These are phyloP conservation scores for Scutellaria barbata DNA, from an alignment of 257 asterid genomes.

Conservation along the genomic window DNA sequence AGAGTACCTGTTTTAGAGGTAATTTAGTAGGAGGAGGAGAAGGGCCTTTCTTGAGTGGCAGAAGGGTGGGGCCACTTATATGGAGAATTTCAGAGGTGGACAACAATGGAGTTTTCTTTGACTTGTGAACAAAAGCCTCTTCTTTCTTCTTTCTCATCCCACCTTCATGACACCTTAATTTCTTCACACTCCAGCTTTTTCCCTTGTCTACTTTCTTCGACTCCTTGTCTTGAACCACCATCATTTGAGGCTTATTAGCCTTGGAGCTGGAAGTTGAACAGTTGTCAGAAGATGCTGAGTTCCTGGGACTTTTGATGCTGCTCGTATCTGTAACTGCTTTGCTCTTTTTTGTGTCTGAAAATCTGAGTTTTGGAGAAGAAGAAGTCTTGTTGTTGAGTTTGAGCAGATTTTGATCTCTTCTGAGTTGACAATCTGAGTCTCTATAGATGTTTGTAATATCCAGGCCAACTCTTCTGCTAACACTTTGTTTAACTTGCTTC, in stretches of 20 bases:
- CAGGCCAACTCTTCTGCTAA: constrained; percentile 58
- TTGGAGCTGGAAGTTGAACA: not conserved
- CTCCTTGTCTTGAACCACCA: constrained; percentile 2
- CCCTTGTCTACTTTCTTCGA: constrained; percentile 34
- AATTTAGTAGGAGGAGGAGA: constrained; percentile 59
- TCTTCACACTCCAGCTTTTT: not conserved
- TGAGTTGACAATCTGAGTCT: constrained; percentile 29
- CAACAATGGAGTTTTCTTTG: constrained; percentile 53
- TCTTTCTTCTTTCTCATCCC: constrained; percentile 53
- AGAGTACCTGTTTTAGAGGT: constrained; percentile 67
- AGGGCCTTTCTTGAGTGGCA: constrained; percentile 69
- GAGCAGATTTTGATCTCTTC: constrained; percentile 55
- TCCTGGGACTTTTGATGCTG: constrained; percentile 43
- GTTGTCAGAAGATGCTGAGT: constrained; percentile 26
- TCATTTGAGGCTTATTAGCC: constrained; percentile 30
- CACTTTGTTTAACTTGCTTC: constrained; percentile 67
- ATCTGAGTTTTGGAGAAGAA: constrained; percentile 52
- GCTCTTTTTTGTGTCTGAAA: constrained; percentile 46
- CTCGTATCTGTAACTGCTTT: constrained; percentile 28
- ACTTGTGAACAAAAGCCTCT: constrained; percentile 56
- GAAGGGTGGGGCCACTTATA: constrained; percentile 54
- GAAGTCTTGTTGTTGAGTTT: constrained; percentile 50
- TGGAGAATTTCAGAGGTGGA: constrained; percentile 47
- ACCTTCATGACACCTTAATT: constrained; percentile 25
- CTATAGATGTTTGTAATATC: constrained; percentile 66